Conservation (phyloP, 1,284 basidiomycete genomes). For the Rhodotorula sp. region DNA sequence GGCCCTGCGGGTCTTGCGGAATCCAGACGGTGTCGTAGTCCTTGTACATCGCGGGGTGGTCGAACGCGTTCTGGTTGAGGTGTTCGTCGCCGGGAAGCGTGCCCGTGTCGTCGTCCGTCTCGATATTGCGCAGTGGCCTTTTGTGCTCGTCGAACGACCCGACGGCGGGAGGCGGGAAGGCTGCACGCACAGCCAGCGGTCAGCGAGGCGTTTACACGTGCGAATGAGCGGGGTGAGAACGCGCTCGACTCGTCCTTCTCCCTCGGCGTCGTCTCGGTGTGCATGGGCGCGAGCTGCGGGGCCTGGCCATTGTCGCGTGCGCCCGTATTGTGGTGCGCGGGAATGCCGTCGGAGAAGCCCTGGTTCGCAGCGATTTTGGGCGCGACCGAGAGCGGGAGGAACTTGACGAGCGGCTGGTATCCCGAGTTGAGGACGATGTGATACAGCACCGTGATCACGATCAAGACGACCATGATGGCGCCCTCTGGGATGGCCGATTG, state of each 20-base stretch:
- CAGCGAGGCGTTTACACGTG: slow-evolving; percentile 39
- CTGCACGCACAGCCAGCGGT: slow-evolving; percentile 51
- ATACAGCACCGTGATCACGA: slow-evolving; percentile 62
- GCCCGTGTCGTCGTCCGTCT: slow-evolving; percentile 4
- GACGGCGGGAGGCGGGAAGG: slow-evolving; percentile 74
- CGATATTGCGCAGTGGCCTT: slow-evolving; percentile 1
- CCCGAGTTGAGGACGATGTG: slow-evolving; percentile 50
- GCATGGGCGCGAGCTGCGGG: slow-evolving; percentile 1
- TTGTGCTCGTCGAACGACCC: slow-evolving; percentile 14
- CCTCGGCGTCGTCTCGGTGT: slow-evolving; percentile 39
- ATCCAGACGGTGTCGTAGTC: slow-evolving; percentile 72
- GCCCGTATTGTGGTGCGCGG: slow-evolving; percentile 60
- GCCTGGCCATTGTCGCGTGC: neutral
- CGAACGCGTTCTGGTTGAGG: slow-evolving; percentile 40
- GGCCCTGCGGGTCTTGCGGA: slow-evolving; percentile 66
- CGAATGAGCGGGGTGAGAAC: neutral
- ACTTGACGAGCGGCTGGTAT: slow-evolving; percentile 63
- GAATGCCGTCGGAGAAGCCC: slow-evolving; percentile 50
- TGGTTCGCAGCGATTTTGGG: slow-evolving; percentile 24
- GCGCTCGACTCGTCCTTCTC: slow-evolving; percentile 39
- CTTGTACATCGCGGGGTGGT: slow-evolving; percentile 43
- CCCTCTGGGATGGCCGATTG: slow-evolving; percentile 68
- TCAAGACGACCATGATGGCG: slow-evolving; percentile 76
- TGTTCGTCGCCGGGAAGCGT: slow-evolving; percentile 30
- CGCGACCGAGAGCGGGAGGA: slow-evolving; percentile 42